Evolutionary conservation across 106 monocot species (phyloP).

Genomic region (Posidonia australis): DNA sequence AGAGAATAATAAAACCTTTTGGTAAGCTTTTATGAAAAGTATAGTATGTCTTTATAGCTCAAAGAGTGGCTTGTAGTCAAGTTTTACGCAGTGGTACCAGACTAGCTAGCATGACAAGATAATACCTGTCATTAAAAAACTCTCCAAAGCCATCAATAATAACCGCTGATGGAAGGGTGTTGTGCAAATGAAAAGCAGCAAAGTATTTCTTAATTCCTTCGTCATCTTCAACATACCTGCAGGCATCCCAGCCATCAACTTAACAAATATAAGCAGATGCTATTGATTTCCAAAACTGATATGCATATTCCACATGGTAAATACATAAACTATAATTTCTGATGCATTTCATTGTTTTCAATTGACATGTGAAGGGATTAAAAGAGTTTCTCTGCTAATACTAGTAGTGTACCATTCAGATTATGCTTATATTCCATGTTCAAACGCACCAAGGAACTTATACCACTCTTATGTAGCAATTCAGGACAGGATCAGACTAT

Average conservation of each 20-base stretch:
- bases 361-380: background rate
- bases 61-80: too few relatives aligned
- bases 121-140: constrained; percentile 60
- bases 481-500: too few relatives aligned
- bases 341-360: background rate
- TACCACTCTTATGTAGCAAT: background rate
- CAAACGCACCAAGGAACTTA: background rate
- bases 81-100: too few relatives aligned
- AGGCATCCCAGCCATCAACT: constrained; percentile 7
- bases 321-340: background rate
- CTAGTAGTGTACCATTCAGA: too few relatives aligned
- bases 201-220: constrained; percentile 81
- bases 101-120: background rate
- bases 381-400: too few relatives aligned
- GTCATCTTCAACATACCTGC: constrained; percentile 76
- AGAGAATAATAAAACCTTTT: too few relatives aligned
- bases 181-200: constrained; percentile 87
- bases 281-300: background rate
- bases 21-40: too few relatives aligned
- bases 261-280: background rate
- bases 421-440: background rate
- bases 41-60: too few relatives aligned
- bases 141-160: constrained; percentile 92
- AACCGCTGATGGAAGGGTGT: constrained; percentile 55
- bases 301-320: too few relatives aligned